Base-by-base conservation (phyloP, 225 moss, liverwort and hornwort genomes). In the Pseudisothecium myosuroides region DNA sequence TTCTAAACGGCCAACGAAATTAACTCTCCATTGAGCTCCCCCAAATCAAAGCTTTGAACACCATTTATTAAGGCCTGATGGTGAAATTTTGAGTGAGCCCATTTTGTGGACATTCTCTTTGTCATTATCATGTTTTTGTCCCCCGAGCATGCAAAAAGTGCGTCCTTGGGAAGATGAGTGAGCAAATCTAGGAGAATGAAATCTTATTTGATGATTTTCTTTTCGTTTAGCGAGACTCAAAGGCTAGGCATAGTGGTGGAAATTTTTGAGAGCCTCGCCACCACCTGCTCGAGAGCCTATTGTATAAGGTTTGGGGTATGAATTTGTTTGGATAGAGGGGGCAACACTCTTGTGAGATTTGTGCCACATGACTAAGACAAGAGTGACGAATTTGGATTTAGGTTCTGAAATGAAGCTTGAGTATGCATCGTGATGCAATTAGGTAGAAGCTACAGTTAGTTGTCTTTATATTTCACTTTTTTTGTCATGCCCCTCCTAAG, bases 401-500 rank as follows among this genome's bases (percentile, higher is more conserved):
- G 32, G 4, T 49, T 75, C 0, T 49, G 0, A 49, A 49, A 12
- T 75, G 49, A 49, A 75, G 11, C 11, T 49, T 0, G 0, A 0
- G 2, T 2, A 28, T 2, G 0, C 11, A 75, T 31, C 11, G 12
- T 11, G 5, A 5, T 47, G 32, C 11, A 74, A 47, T 49, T 31
- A 7, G 12, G 6, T 18, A 43, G 31, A 11, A 18, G 4, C 18
- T 47, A 31, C 11, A 49, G 32, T 47, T 31, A 31, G 7, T 73
- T 71, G 21, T 7, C 5, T 4, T 39, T 45, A 45, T 5, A 47
- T 45, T 17, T 6, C 2, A 39, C 3, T 72, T 72, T 0, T 29
- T 17, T 28, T 17, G 1, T 43, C 9, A 43, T 1, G 6, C 1
- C 1, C 27, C 2, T 0, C 2, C 1, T 2, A 17, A 29, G 5